phyloP scores from a whole-genome alignment of 2,329 filamentous ascomycete genomes.

The Phyllosticta capitalensis region DNA sequence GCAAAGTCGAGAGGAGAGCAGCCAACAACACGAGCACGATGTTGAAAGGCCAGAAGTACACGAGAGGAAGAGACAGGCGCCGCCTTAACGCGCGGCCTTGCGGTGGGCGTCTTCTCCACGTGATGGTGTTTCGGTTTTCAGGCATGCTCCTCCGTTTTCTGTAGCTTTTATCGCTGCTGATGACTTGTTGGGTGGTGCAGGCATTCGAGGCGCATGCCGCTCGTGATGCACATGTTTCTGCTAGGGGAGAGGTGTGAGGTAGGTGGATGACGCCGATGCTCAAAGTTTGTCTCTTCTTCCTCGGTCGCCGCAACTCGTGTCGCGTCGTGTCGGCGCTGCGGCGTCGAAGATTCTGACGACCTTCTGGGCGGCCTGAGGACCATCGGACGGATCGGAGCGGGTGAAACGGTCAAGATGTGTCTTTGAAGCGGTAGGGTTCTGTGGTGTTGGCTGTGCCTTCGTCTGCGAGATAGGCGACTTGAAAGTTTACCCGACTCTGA shows the following conservation, averaged over 20 bases:
- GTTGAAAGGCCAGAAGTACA: no score
- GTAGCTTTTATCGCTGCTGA: no score
- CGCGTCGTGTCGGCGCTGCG: neutral
- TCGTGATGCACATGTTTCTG: neutral
- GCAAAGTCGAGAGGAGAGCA: neutral
- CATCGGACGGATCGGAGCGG: neutral
- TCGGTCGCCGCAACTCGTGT: neutral
- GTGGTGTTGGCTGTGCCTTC: neutral
- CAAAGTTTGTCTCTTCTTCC: neutral
- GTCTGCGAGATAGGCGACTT: neutral
- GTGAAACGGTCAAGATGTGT: neutral
- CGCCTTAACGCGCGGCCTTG: no score
- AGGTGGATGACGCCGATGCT: neutral
- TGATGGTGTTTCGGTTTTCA: no score
- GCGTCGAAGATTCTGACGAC: neutral
- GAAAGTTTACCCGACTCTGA: neutral
- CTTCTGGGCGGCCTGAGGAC: neutral
- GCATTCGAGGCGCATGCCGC: no score
- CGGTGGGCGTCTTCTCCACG: no score
- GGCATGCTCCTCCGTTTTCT: no score
- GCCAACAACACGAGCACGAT: no score
- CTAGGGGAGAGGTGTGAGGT: neutral
- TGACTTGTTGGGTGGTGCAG: no score
- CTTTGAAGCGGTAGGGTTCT: neutral
- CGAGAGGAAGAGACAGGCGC: no score